phyloP scores from a whole-genome alignment of 768 basidiomycete species.

The Lentinula lateritia region DNA sequence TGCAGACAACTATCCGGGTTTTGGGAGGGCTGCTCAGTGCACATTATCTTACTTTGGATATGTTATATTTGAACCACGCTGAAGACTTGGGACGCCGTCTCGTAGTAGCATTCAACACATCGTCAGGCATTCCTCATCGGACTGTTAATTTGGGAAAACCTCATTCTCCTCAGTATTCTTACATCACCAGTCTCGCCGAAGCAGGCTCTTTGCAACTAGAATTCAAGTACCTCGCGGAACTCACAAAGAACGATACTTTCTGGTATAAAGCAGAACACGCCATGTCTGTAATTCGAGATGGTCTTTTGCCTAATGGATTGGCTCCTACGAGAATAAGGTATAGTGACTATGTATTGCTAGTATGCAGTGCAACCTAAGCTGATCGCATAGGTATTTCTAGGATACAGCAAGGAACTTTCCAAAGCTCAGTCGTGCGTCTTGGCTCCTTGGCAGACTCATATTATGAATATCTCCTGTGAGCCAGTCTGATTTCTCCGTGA shows the following conservation, averaged over 20 bases:
- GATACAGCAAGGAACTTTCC: constrained; percentile 13
- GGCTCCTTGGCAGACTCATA: constrained; percentile 79
- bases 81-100: constrained; percentile 64
- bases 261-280: constrained; percentile 66
- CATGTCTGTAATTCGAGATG: constrained; percentile 53
- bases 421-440: constrained; percentile 58
- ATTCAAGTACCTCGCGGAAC: constrained; percentile 60
- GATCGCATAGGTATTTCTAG: constrained; percentile 10
- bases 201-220: constrained; percentile 70
- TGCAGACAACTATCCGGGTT: constrained; percentile 69
- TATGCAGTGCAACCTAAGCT: not conserved
- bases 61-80: constrained; percentile 55
- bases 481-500: no score
- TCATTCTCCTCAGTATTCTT: constrained; percentile 42
- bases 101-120: constrained; percentile 60
- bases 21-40: constrained; percentile 70
- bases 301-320: constrained; percentile 49
- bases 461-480: constrained; percentile 70
- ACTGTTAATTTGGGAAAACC: constrained; percentile 56
- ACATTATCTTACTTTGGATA: constrained; percentile 55
- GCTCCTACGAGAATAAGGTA: constrained; percentile 70
- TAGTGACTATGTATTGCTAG: constrained; percentile 4
- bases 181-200: constrained; percentile 61
- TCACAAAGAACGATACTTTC: constrained; percentile 59
- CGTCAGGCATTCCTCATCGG: constrained; percentile 60